Percentiles rank a stretch among this genome's conserved stretches.
phyloP scores from a whole-genome alignment of 1,284 basidiomycete genomes.

The Sphagnurus paluster region DNA sequence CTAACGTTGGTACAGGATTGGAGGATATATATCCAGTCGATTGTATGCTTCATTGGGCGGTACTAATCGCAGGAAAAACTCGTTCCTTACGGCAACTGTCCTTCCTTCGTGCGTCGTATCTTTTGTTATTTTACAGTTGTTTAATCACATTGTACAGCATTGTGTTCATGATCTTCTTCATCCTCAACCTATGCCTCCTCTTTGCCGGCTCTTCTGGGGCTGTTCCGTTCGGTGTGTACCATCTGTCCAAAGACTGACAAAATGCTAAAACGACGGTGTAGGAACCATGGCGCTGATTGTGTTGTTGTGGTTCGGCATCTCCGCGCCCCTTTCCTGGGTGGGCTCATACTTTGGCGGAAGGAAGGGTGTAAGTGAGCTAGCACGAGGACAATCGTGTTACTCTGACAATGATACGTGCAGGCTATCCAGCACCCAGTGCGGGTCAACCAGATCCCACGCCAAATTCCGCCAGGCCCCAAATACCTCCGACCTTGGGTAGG shows the following conservation, averaged over 20 bases:
- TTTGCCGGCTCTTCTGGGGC: slow-evolving; percentile 89
- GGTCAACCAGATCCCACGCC: slow-evolving; percentile 90
- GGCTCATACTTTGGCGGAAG: slow-evolving; percentile 82
- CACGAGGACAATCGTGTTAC: not conserved
- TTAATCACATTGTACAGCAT: slow-evolving; percentile 43
- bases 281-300: slow-evolving; percentile 90
- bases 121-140: slow-evolving; percentile 6
- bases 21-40: slow-evolving; percentile 88
- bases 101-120: slow-evolving; percentile 73
- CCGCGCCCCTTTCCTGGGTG: slow-evolving; percentile 78
- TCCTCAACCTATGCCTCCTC: slow-evolving; percentile 87
- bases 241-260: not conserved
- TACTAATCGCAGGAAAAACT: slow-evolving; percentile 76
- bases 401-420: slow-evolving; percentile 36
- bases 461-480: slow-evolving; percentile 85
- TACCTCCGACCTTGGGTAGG: slow-evolving; percentile 79
- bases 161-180: slow-evolving; percentile 81
- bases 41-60: slow-evolving; percentile 87
- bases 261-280: slow-evolving; percentile 25
- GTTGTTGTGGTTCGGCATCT: slow-evolving; percentile 94
- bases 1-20: slow-evolving; percentile 51
- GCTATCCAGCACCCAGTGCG: slow-evolving; percentile 78
- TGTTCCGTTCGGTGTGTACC: slow-evolving; percentile 83
- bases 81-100: slow-evolving; percentile 85
- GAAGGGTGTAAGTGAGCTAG: slow-evolving; percentile 68